These are phyloP conservation scores for Echinochloa phyllopogon DNA, from an alignment of 176 grass and related monocot species.

Conservation along the genomic window DNA sequence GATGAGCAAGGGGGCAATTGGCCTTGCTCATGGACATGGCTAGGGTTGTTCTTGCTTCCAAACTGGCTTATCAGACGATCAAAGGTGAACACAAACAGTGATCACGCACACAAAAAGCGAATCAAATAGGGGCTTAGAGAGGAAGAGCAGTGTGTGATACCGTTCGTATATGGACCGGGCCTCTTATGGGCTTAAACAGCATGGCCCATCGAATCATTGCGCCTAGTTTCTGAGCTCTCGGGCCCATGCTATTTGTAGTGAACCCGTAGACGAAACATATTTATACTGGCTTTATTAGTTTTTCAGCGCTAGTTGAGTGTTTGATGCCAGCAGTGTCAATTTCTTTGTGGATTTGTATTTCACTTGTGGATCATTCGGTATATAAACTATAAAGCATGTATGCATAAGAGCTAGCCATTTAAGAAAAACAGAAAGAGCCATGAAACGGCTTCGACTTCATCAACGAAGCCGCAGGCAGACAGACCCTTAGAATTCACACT, in stretches of 20 bases:
- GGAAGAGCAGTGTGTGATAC: not conserved
- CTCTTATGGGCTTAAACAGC: not conserved
- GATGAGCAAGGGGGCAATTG: constrained; percentile 26
- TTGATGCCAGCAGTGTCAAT: not conserved
- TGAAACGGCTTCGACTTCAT: too few species aligned
- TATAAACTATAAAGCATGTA: not conserved
- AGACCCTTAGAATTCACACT: too few species aligned
- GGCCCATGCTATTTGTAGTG: not conserved
- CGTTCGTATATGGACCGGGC: not conserved
- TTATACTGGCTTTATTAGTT: too few species aligned
- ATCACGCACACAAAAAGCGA: not conserved
- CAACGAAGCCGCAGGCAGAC: too few species aligned
- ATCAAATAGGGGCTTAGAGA: not conserved
- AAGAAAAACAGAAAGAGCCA: too few species aligned
- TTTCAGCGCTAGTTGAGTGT: too few species aligned
- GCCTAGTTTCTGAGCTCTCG: not conserved
- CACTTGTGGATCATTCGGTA: not conserved
- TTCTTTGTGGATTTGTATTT: not conserved
- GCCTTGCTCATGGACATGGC: constrained; percentile 9
- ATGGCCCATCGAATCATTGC: not conserved
- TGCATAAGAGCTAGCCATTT: not conserved
- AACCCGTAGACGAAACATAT: not conserved
- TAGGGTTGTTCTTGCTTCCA: constrained; percentile 12
- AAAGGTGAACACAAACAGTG: constrained; percentile 34
- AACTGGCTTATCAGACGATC: constrained; percentile 43